Evolutionary conservation across 2,329 filamentous ascomycete species (phyloP).

Genomic region (Calonectria montana): DNA sequence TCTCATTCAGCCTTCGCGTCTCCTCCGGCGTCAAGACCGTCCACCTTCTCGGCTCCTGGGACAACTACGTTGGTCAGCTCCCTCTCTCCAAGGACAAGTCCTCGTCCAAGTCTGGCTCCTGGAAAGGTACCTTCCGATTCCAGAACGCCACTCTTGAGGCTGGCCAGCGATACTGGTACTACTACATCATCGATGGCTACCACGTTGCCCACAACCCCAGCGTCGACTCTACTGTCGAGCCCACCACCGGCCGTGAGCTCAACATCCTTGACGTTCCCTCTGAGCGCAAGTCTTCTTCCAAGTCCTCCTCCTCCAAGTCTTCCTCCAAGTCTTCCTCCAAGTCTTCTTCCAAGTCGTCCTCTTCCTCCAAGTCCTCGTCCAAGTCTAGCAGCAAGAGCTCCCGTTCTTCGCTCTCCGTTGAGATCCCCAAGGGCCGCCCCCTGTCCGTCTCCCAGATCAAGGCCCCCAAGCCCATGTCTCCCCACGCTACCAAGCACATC

Average conservation of each 20-base stretch:
- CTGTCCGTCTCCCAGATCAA: slow-evolving; percentile 90
- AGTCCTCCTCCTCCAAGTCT: slow-evolving; percentile 56
- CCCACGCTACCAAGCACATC: slow-evolving; percentile 88
- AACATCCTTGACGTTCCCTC: slow-evolving; percentile 95
- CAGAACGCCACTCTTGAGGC: slow-evolving; percentile 86
- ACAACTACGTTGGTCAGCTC: slow-evolving; percentile 94
- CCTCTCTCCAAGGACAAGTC: slow-evolving; percentile 90
- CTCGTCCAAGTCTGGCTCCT: slow-evolving; percentile 87
- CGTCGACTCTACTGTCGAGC: slow-evolving; percentile 89
- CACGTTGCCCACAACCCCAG: slow-evolving; percentile 97
- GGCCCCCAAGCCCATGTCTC: slow-evolving; percentile 89
- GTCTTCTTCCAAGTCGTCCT: slow-evolving; percentile 53
- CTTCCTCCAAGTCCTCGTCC: slow-evolving; percentile 51
- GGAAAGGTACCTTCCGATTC: slow-evolving; percentile 98
- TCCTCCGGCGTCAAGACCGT: slow-evolving; percentile 97
- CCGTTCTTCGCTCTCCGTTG: slow-evolving; percentile 64
- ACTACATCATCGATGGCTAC: slow-evolving; percentile 99
- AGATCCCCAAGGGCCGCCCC: slow-evolving; percentile 88
- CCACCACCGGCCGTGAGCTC: slow-evolving; percentile 94
- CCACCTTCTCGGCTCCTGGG: slow-evolving; percentile 97
- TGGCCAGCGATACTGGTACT: slow-evolving; percentile 99
- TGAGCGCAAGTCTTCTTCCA: slow-evolving; percentile 46
- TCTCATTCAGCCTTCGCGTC: slow-evolving; percentile 95
- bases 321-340: slow-evolving; percentile 47
- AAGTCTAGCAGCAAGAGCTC: slow-evolving; percentile 49